phyloP scores from a whole-genome alignment of 768 basidiomycete species.

The Russula compacta region DNA sequence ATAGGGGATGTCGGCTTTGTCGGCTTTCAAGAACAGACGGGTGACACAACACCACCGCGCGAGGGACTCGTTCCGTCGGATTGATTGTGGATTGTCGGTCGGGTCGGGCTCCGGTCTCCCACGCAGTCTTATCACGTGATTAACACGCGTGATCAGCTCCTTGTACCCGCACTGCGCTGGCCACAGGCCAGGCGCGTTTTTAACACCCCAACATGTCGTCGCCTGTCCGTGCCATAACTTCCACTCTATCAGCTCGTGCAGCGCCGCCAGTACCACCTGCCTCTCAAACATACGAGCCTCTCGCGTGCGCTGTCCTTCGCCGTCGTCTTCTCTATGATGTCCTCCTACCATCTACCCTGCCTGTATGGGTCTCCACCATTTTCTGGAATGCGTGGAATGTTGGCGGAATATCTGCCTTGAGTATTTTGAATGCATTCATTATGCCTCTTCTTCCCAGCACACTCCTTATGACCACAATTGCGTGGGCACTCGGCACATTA shows the following conservation, averaged over 20 bases:
- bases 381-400: constrained; percentile 37
- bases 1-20: no score
- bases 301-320: constrained; percentile 51
- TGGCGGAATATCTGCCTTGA: constrained; percentile 30
- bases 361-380: constrained; percentile 37
- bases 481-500: constrained; percentile 46
- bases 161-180: no score
- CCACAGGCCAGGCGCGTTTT: neutral
- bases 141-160: no score
- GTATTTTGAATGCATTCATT: constrained; percentile 33
- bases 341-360: constrained; percentile 41
- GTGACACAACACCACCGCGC: no score
- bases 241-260: constrained; percentile 34
- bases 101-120: no score
- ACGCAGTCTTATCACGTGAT: no score
- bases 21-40: no score
- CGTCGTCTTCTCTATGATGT: constrained; percentile 49
- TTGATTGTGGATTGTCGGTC: no score
- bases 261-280: constrained; percentile 50
- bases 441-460: constrained; percentile 32
- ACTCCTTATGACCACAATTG: constrained; percentile 31
- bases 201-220: neutral
- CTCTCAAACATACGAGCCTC: constrained; percentile 53
- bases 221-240: constrained; percentile 38
- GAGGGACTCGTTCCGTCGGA: no score